Base-by-base conservation (phyloP, 2,329 filamentous ascomycete genomes). In the Fusarium anthophilum region DNA sequence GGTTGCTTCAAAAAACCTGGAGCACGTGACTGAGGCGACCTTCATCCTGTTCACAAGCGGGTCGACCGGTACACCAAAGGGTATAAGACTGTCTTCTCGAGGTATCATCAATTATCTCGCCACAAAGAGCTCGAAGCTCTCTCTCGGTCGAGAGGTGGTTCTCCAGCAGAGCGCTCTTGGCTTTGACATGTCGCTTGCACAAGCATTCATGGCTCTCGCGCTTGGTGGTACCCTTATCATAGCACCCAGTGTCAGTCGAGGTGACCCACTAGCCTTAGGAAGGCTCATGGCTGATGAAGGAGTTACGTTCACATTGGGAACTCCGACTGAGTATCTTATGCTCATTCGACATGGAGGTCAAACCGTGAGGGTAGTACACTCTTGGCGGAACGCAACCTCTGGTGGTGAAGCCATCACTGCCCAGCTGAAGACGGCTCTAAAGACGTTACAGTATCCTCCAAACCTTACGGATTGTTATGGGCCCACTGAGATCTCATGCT, bases 1-100 rank as follows among this genome's bases (percentile, higher is more conserved):
- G 8, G 10, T 2, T 43, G 2, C 2, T 3, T 4, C 37, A 18
- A 2, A 30, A 22, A 62, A 56, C 24, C 28, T 20, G 1, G 50
- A 56, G 30, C 39, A 50, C 17, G 13, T 9, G 11, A 13, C 24
- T 3, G 50, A 62, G 2, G 8, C 39, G 4, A 56, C 30, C 20
- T 62, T 62, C 14, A 22, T 62, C 5, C 17, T 62, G 4, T 62
- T 62, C 50, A 62, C 59, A 2, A 62, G 59, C 15, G 59, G 59
- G 0, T 62, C 59, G 3, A 62, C 59, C 0, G 50, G 59, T 1
- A 38, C 39, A 17, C 50, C 59, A 3, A 62, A 62, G 35, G 50
- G 59, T 5, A 62, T 56, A 1, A 5, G 26, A 15, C 50, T 62
- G 5, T 56, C 22, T 1, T 45, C 59, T 6, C 6, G 24, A 8